Conservation (phyloP, 495 filamentous ascomycete genomes). For the Penicillium flavigenum region DNA sequence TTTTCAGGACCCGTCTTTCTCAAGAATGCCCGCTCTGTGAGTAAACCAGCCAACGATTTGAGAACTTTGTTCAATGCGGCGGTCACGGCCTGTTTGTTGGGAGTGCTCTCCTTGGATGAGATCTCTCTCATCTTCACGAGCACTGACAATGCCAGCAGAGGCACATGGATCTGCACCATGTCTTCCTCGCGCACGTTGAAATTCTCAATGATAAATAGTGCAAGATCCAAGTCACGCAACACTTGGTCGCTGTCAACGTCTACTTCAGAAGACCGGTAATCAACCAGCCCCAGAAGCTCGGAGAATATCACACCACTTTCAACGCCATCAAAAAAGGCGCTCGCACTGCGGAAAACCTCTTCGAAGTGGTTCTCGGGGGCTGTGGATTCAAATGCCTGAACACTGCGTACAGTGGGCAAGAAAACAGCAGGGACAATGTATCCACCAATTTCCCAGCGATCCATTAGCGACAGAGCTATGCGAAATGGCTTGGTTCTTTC, state of each 20-base stretch:
- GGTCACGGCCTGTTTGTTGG: constrained; percentile 28
- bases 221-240: constrained; percentile 57
- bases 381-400: constrained; percentile 65
- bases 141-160: constrained; percentile 66
- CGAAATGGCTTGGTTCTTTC: constrained; percentile 86
- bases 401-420: constrained; percentile 75
- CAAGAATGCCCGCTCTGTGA: constrained; percentile 70
- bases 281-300: constrained; percentile 61
- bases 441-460: constrained; percentile 94
- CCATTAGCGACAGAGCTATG: constrained; percentile 93
- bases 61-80: constrained; percentile 34
- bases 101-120: constrained; percentile 13
- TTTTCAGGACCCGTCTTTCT: constrained; percentile 35
- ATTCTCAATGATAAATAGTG: constrained; percentile 76
- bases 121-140: constrained; percentile 54
- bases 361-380: constrained; percentile 63
- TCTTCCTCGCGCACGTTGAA: constrained; percentile 97
- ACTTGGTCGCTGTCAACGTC: constrained; percentile 49
- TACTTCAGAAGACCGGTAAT: constrained; percentile 31
- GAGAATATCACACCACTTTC: constrained; percentile 92
- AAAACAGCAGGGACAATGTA: constrained; percentile 86
- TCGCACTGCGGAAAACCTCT: constrained; percentile 91
- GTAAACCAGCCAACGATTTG: constrained; percentile 49
- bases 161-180: constrained; percentile 85
- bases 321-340: constrained; percentile 94